Evolutionary conservation across 2,329 filamentous ascomycete genomes (phyloP), one percentile per base, ranked within the genome.

Genomic region (Diplocarpon mali): DNA sequence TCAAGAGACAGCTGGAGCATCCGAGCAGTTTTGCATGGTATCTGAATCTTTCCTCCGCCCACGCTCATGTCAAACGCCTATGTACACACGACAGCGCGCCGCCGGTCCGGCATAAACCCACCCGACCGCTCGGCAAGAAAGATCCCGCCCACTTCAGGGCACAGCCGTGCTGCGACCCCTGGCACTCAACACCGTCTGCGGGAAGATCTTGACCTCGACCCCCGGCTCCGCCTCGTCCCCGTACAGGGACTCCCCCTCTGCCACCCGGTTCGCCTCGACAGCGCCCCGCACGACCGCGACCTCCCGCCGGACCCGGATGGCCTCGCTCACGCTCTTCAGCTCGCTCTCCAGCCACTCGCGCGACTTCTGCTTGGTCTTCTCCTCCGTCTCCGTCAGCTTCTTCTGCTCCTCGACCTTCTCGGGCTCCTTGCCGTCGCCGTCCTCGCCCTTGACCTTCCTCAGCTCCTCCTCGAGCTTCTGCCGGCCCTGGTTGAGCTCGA

Each of bases 241-340:
- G 40, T 53, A 53, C 13, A 53, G 42, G 44, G 50, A 40, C 38
- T 45, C 47, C 3, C 49, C 52, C 42, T 54, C 52, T 1, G 45
- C 40, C 7, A 49, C 15, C 16, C 52, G 28, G 42, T 54, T 52
- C 11, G 38, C 34, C 37, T 52, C 45, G 16, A 52, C 45, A 5
- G 42, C 35, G 8, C 51, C 51, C 35, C 49, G 48, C 7, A 49
- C 45, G 36, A 49, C 28, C 13, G 51, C 51, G 11, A 53, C 41
- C 45, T 53, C 49, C 45, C 34, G 49, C 40, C 49, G 42, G 1
- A 53, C 41, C 10, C 51, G 37, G 30, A 51, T 49, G 13, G 45
- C 49, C 41, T 53, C 51, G 13, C 27, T 44, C 6, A 51, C 45
- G n/a, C 15, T 43, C 20, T 4, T 34, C n/a, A 52, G 17, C 32